Conservation (phyloP, 352 stramenopile species). For the Phytophthora podocarpi region DNA sequence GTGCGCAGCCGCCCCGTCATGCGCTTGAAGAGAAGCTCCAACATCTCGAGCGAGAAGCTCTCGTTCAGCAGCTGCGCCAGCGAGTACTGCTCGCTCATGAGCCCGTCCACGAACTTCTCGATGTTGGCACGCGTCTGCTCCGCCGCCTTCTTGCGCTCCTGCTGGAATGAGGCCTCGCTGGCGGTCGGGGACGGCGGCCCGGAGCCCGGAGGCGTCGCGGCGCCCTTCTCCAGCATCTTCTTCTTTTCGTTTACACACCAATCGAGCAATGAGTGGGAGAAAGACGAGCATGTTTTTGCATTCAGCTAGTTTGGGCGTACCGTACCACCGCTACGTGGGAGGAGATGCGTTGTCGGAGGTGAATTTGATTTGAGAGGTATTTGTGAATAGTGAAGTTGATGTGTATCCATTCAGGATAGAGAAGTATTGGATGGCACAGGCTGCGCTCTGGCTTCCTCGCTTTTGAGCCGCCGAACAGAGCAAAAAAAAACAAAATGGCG, state of each 20-base stretch:
- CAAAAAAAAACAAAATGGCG: no score
- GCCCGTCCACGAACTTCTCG: conserved; percentile 83
- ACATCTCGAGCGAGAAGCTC: conserved; percentile 83
- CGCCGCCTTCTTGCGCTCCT: conserved; percentile 55
- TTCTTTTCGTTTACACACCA: no score
- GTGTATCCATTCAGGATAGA: not conserved
- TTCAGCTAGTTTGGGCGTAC: not conserved
- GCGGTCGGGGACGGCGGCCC: conserved; percentile 23
- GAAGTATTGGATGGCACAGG: not conserved
- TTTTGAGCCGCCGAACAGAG: not conserved
- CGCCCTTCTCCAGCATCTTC: conserved; percentile 40
- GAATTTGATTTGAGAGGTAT: not conserved
- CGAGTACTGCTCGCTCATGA: conserved; percentile 69
- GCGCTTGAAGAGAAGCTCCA: conserved; percentile 86
- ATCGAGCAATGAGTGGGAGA: no score
- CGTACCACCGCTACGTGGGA: conserved; percentile 5
- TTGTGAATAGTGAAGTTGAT: not conserved
- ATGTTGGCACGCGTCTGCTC: conserved; percentile 74
- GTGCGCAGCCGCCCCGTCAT: conserved; percentile 80
- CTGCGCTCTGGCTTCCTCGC: conserved; percentile 2
- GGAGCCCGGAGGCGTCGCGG: conserved; percentile 37
- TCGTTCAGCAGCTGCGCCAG: conserved; percentile 79
- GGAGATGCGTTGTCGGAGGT: not conserved
- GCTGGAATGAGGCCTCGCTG: conserved; percentile 39
- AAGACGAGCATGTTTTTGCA: conserved; percentile 8